Evolutionary conservation across 129 eudicot genomes (phyloP), one percentile per base, ranked within the genome.

Genomic region (Rutidosis leptorrhynchoides): DNA sequence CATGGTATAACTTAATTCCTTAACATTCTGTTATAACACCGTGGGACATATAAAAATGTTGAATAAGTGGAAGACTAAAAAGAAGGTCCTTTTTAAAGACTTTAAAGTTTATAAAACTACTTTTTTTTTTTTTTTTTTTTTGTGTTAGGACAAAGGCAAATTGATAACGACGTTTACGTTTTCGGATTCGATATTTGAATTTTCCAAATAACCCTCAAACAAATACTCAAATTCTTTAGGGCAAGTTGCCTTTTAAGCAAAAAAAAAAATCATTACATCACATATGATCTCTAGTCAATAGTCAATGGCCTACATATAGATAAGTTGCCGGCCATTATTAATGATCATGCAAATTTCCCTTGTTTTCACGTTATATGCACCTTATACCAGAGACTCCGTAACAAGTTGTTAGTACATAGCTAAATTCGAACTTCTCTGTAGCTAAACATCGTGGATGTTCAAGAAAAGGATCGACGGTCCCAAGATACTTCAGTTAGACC

Each of bases 31-130:
- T 54, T 58, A 1, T 12, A 5, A 16, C 45, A n/a, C 16, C 12
- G 28, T 35, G 58, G 79, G 68, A 19, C 74, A 26, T 25, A 11
- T 25, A 23, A 51, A 24, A 46, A 42, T 46, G 54, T 58, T 45
- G 49, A 58, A 10, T 28, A 14, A 74, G 73, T 59, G 62, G 64
- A 59, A 45, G 73, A 65, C 67, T 73, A 32, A 74, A 64, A 49
- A 27, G n/a, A 7, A 20, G 59, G 77, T 72, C 57, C 23, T 48
- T 48, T n/a, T 49, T 6, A 6, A 49, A 49, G 11, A 40, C 25
- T 40, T 35, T 37, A 7, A 37, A 10, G n/a, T 54, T 62, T 26
- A 4, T 54, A 15, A 32, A 32, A 5, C 21, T 26, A 48, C 61
- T 60, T 71, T 60, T 48, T n/a, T n/a, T n/a, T n/a, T n/a, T n/a